Conservation (phyloP, 768 basidiomycete genomes). For the Multifurca ochricompacta region DNA sequence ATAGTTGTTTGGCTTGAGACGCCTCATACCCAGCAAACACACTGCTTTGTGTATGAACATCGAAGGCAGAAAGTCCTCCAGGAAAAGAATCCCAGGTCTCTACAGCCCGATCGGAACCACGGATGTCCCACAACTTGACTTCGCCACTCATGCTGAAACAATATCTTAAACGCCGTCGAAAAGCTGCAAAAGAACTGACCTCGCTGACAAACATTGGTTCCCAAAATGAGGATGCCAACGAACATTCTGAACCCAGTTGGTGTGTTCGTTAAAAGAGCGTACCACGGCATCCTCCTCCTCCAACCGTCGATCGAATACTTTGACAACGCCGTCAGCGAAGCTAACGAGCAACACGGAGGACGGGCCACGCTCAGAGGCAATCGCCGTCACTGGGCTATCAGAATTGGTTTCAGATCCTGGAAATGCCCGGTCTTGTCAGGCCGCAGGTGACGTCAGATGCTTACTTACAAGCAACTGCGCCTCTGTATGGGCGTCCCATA, state of each 20-base stretch:
- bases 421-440: background rate
- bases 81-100: slow-evolving; percentile 59
- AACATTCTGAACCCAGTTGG: slow-evolving; percentile 86
- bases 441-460: background rate
- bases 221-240: slow-evolving; percentile 67
- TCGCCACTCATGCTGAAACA: slow-evolving; percentile 71
- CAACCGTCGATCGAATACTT: slow-evolving; percentile 87
- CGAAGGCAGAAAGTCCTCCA: slow-evolving; percentile 74
- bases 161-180: background rate
- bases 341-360: slow-evolving; percentile 80
- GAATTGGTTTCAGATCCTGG: slow-evolving; percentile 88
- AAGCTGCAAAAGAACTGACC: slow-evolving; percentile 41
- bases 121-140: slow-evolving; percentile 86
- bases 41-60: slow-evolving; percentile 74
- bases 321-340: slow-evolving; percentile 87
- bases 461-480: slow-evolving; percentile 57
- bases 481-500: slow-evolving; percentile 96
- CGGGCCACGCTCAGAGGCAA: slow-evolving; percentile 68
- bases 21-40: slow-evolving; percentile 76
- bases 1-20: background rate
- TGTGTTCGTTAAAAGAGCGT: slow-evolving; percentile 63
- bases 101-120: slow-evolving; percentile 50
- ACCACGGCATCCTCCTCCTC: slow-evolving; percentile 79
- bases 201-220: slow-evolving; percentile 75
- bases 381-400: slow-evolving; percentile 81